Percentiles rank a stretch among this genome's conserved stretches.
Evolutionary conservation across 805 yeast species (phyloP).

Genomic region (Kluyveromyces wickerhamii): DNA sequence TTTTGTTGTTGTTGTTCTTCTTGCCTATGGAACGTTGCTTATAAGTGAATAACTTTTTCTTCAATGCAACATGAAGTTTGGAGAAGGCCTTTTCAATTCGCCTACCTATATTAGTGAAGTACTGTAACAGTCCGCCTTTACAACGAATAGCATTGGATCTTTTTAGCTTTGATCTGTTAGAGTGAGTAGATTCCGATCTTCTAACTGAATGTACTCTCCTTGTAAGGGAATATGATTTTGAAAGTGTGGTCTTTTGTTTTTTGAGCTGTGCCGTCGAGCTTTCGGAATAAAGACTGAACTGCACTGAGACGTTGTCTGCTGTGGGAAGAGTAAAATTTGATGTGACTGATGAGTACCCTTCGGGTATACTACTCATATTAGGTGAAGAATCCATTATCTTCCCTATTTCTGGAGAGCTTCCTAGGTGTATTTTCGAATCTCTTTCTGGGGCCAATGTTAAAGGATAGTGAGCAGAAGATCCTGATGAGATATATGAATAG

Average conservation of each 20-base stretch:
- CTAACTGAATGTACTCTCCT: neutral
- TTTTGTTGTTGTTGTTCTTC: constrained; percentile 12
- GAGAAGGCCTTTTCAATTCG: constrained; percentile 20
- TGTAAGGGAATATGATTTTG: neutral
- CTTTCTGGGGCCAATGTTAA: constrained; percentile 17
- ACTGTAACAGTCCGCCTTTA: constrained; percentile 32
- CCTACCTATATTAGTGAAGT: constrained; percentile 22
- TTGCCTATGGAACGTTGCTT: constrained; percentile 6
- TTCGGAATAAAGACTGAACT: constrained; percentile 6
- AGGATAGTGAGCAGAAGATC: constrained; percentile 11
- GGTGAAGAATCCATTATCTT: constrained; percentile 2
- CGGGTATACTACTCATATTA: constrained; percentile 3
- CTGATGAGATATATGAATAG: constrained; percentile 7
- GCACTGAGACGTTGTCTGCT: constrained; percentile 25
- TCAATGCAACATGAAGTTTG: constrained; percentile 23
- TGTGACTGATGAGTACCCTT: constrained; percentile 7
- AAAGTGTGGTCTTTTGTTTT: neutral
- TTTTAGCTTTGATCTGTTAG: constrained; percentile 21
- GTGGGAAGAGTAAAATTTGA: constrained; percentile 21
- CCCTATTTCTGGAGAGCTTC: constrained; percentile 1
- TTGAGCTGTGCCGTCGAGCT: neutral
- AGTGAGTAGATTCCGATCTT: neutral
- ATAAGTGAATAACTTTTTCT: constrained; percentile 17
- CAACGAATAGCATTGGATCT: constrained; percentile 32
- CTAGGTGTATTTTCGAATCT: neutral